phyloP scores from a whole-genome alignment of 345 rosid species.

The Clarkia xantiana region DNA sequence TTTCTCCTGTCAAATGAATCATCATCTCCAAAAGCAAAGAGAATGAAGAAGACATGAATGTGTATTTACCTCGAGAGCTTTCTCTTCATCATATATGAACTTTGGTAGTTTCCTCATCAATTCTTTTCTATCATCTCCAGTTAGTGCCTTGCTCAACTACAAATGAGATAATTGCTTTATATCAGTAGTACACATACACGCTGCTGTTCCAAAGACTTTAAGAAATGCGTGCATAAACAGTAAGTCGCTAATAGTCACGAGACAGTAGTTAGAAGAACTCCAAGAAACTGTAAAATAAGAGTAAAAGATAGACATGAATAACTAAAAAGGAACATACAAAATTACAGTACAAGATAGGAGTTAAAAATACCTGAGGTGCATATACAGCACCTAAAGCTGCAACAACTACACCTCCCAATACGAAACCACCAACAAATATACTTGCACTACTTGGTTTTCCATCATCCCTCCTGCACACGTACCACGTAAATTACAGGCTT shows the following conservation, averaged over 20 bases:
- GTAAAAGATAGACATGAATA: no score
- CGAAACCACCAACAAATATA: constrained; percentile 33
- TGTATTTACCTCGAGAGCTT: constrained; percentile 28
- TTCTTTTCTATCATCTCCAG: constrained; percentile 28
- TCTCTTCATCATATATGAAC: constrained; percentile 41
- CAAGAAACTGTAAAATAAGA: no score
- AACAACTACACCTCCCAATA: constrained; percentile 31
- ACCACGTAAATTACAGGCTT: neutral
- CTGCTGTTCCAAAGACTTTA: neutral
- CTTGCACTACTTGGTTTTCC: constrained; percentile 18
- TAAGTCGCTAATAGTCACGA: neutral
- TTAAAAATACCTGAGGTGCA: constrained; percentile 33
- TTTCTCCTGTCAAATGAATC: no score
- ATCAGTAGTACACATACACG: neutral
- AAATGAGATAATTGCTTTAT: neutral
- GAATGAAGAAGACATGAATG: neutral
- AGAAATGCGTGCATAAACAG: no score
- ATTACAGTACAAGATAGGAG: neutral
- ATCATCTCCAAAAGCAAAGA: neutral
- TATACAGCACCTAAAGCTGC: constrained; percentile 29
- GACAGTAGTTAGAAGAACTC: no score
- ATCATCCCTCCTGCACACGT: constrained; percentile 15
- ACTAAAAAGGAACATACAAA: no score
- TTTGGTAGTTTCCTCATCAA: constrained; percentile 34
- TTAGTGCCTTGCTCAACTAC: constrained; percentile 27